Evolutionary conservation across 2,329 filamentous ascomycete genomes (phyloP).

Genomic region (Xylariomycetidae sp.): DNA sequence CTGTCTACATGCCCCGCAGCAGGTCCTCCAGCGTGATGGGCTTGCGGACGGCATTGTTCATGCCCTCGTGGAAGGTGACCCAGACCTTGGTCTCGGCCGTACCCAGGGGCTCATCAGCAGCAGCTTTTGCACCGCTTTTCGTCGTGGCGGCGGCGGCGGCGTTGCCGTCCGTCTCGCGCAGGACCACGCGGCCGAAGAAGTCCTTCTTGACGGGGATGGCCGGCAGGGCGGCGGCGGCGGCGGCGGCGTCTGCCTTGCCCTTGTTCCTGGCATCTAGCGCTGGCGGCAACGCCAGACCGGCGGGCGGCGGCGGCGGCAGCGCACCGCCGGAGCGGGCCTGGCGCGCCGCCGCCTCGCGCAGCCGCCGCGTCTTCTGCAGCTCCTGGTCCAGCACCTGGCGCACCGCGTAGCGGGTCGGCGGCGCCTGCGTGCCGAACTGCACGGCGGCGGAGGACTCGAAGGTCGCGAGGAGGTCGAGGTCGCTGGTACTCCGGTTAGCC

Average conservation of each 20-base stretch:
- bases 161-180: constrained; percentile 32
- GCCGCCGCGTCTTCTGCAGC: constrained; percentile 64
- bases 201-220: constrained; percentile 32
- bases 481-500: constrained; percentile 29
- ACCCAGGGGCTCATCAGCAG: constrained; percentile 17
- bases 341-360: constrained; percentile 60
- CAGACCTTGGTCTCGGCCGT: constrained; percentile 55
- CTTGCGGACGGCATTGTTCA: constrained; percentile 72
- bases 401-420: constrained; percentile 84
- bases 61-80: constrained; percentile 72
- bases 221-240: constrained; percentile 17
- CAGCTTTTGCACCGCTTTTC: constrained; percentile 12
- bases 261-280: constrained; percentile 38
- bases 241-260: constrained; percentile 13
- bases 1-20: constrained; percentile 46
- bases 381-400: constrained; percentile 92
- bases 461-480: constrained; percentile 69
- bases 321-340: constrained; percentile 59
- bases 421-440: constrained; percentile 52
- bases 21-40: constrained; percentile 66
- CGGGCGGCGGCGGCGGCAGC: constrained; percentile 22
- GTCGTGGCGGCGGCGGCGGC: too few relatives aligned
- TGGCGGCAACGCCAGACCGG: constrained; percentile 24
- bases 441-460: constrained; percentile 63
- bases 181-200: constrained; percentile 32